Evolutionary conservation across 257 asterid species (phyloP).

Genomic region (Lycium ferocissimum): DNA sequence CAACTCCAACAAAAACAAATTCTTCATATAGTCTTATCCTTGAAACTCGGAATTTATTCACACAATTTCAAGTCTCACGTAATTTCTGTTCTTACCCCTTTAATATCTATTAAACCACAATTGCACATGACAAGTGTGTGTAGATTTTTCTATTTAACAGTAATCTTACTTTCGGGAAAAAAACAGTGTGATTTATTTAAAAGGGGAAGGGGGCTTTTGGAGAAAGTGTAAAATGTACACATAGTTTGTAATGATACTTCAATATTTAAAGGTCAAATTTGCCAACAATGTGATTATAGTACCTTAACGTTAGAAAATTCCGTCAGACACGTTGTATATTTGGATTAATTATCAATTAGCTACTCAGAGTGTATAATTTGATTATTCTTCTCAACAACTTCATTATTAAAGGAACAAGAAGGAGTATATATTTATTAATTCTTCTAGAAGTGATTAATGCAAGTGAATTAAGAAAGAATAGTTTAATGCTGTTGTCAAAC

Average conservation of each 20-base stretch:
- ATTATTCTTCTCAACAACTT: background rate
- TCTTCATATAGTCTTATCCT: too few species aligned
- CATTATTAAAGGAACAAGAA: background rate
- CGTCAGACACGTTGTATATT: background rate
- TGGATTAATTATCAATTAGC: background rate
- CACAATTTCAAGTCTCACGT: too few species aligned
- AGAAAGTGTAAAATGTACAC: too few species aligned
- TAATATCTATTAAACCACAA: background rate
- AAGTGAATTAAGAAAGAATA: background rate
- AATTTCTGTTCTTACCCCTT: too few species aligned
- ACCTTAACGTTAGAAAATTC: background rate
- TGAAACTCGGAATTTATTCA: too few species aligned
- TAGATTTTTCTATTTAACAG: background rate
- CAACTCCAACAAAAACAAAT: too few species aligned
- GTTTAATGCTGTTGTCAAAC: conserved; percentile 9
- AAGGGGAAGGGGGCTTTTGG: too few species aligned
- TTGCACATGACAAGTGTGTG: background rate
- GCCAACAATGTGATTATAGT: background rate
- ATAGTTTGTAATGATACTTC: background rate
- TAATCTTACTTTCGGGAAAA: background rate
- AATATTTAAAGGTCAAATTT: background rate
- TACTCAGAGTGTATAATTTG: background rate
- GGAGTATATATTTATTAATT: background rate
- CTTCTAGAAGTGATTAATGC: conserved; percentile 28
- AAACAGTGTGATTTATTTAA: background rate